Evolutionary conservation across 371 early-diverging fungal genomes (phyloP).

Genomic region (Apophysomyces trapeziformis): DNA sequence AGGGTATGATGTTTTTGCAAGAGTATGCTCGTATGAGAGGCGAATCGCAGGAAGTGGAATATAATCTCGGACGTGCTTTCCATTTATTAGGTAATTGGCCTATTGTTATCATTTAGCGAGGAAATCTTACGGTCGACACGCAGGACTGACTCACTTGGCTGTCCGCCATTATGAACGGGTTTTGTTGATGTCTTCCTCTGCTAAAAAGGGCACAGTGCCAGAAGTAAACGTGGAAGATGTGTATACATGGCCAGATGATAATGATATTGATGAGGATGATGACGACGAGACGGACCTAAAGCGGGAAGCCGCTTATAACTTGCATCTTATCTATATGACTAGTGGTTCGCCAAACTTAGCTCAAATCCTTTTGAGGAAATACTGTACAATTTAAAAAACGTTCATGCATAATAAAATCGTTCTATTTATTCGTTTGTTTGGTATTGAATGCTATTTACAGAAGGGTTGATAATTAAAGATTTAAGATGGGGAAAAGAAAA

Average conservation of each 20-base stretch:
- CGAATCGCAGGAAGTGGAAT: constrained; percentile 75
- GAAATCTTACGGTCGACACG: constrained; percentile 19
- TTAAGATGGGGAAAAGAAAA: background rate
- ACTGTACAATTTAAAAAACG: constrained; percentile 61
- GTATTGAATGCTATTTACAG: constrained; percentile 8
- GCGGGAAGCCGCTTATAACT: constrained; percentile 82
- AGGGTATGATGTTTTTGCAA: constrained; percentile 72
- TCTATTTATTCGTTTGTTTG: background rate
- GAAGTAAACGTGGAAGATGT: constrained; percentile 29
- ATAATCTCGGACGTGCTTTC: constrained; percentile 85
- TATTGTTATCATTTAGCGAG: constrained; percentile 66
- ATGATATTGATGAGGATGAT: constrained; percentile 32
- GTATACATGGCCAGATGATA: constrained; percentile 28
- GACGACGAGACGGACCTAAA: constrained; percentile 54
- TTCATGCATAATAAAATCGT: background rate
- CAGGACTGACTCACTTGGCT: constrained; percentile 79
- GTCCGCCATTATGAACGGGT: constrained; percentile 80
- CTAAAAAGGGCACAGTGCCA: constrained; percentile 24
- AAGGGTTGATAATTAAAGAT: background rate
- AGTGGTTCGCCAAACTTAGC: constrained; percentile 78
- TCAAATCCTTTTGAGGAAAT: constrained; percentile 62
- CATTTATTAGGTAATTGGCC: constrained; percentile 69
- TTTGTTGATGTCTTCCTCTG: constrained; percentile 56
- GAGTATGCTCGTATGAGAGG: constrained; percentile 65
- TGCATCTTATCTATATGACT: constrained; percentile 68